These are phyloP conservation scores for Smallanthus sonchifolius DNA, from an alignment of 129 eudicot species.

Conservation along the genomic window DNA sequence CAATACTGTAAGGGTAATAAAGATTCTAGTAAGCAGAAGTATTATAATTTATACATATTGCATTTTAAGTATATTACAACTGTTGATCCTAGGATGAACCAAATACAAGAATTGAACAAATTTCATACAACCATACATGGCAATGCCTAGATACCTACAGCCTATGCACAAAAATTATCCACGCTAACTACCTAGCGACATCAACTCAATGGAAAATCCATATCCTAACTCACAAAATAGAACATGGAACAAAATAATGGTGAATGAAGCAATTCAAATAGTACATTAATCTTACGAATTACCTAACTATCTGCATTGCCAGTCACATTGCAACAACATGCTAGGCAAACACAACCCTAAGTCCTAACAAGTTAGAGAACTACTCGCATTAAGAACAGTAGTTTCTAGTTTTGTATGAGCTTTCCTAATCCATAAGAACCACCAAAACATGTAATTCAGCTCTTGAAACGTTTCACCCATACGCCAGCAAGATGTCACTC, in stretches of 20 bases:
- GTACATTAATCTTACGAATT: background rate
- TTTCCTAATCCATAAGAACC: too few relatives aligned
- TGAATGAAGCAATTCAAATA: background rate
- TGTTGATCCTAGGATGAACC: background rate
- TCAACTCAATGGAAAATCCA: background rate
- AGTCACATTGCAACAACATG: background rate
- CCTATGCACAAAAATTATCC: background rate
- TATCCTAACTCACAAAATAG: background rate
- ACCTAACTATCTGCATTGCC: background rate
- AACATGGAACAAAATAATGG: background rate
- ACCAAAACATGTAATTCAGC: background rate
- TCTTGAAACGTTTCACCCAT: background rate
- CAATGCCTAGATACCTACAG: background rate
- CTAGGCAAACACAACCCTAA: background rate
- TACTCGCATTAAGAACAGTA: background rate
- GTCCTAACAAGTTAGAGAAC: background rate
- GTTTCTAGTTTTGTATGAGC: too few relatives aligned
- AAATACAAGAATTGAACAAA: background rate
- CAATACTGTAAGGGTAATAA: background rate
- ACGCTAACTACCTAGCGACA: conserved; percentile 1
- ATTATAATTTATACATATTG: background rate
- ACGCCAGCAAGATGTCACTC: background rate
- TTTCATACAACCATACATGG: background rate
- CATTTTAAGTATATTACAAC: background rate
- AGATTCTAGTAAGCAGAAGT: background rate